Evolutionary conservation across 805 yeast genomes (phyloP), one percentile per base, ranked within the genome.

Genomic region (Myxozyma vanderwaltii): DNA sequence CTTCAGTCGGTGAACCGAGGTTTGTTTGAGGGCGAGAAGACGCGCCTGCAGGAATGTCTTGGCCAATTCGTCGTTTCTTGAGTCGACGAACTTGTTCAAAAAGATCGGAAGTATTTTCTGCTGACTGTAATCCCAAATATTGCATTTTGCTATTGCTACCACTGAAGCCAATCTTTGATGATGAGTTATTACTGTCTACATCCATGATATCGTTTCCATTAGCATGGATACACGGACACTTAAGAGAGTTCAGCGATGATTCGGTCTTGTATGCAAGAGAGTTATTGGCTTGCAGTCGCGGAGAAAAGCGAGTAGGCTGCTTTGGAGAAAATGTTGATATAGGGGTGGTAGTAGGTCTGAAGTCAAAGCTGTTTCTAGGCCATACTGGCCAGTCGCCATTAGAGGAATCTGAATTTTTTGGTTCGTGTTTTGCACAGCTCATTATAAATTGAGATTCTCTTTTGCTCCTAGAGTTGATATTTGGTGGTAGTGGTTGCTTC

Each of bases 21-120:
- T n/a, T n/a, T n/a, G n/a, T n/a, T n/a, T n/a, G n/a, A n/a, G n/a
- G n/a, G n/a, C n/a, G n/a, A n/a, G n/a, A n/a, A n/a, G n/a, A n/a
- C n/a, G n/a, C n/a, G n/a, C n/a, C n/a, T n/a, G n/a, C n/a, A n/a
- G n/a, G n/a, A n/a, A n/a, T n/a, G n/a, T n/a, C 13, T 5, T 4
- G 45, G 1, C n/a, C 36, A 38, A 49, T 17, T 3, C 44, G 53
- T 29, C 53, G 29, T 21, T 49, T 49, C 19, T 49, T 49, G 13
- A 49, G 23, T 8, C 53, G 35, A 4, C 45, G 44, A 4, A 26
- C 45, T 39, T 49, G 53, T 5, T 49, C 53, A 26, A 15, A 26
- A n/a, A 49, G 8, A 24, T 49, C 53, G 5, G 45, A 38, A 2
- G 24, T 6, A 17, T 12, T 38, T 6, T 41, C 45, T 19, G 7